Evolutionary conservation across 2,329 filamentous ascomycete genomes (phyloP).

Genomic region (Pseudocercospora fijiensis): DNA sequence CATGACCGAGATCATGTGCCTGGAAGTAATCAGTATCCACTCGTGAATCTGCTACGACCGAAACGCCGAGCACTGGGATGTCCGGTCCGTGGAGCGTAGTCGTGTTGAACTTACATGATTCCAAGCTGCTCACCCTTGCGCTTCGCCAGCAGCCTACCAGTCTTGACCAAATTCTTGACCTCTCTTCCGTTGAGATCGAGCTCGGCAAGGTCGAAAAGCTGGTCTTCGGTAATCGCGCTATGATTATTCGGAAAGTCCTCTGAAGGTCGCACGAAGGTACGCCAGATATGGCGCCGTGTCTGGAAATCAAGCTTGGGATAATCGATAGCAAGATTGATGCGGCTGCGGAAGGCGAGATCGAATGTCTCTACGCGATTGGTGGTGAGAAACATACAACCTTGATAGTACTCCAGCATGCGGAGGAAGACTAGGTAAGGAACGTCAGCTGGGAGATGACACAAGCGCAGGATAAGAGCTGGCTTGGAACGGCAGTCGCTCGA

Average conservation of each 20-base stretch:
- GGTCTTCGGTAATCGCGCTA: conserved; percentile 16
- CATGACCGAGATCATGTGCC: conserved; percentile 19
- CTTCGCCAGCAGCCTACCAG: conserved; percentile 18
- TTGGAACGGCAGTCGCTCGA: too few species aligned
- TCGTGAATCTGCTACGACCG: too few species aligned
- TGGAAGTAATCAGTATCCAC: too few species aligned
- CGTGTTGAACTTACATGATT: too few species aligned
- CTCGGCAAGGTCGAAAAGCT: conserved; percentile 17
- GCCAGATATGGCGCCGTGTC: conserved; percentile 33
- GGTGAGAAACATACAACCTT: conserved; percentile 37
- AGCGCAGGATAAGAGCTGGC: too few species aligned
- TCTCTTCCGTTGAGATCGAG: conserved; percentile 21
- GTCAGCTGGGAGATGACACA: too few species aligned
- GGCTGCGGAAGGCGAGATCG: conserved; percentile 40
- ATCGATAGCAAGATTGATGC: conserved; percentile 38
- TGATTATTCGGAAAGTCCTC: conserved; percentile 18
- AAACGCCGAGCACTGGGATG: too few species aligned
- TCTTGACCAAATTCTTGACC: conserved; percentile 24
- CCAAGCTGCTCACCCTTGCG: conserved; percentile 15
- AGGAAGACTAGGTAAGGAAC: conserved; percentile 39
- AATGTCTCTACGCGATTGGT: conserved; percentile 40
- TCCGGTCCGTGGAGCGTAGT: too few species aligned
- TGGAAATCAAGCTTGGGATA: conserved; percentile 35
- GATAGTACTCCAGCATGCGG: conserved; percentile 41
- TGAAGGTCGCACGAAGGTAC: conserved; percentile 16